Base-by-base conservation (phyloP, 371 early-diverging fungal species). In the Encephalitozoon romaleae region DNA sequence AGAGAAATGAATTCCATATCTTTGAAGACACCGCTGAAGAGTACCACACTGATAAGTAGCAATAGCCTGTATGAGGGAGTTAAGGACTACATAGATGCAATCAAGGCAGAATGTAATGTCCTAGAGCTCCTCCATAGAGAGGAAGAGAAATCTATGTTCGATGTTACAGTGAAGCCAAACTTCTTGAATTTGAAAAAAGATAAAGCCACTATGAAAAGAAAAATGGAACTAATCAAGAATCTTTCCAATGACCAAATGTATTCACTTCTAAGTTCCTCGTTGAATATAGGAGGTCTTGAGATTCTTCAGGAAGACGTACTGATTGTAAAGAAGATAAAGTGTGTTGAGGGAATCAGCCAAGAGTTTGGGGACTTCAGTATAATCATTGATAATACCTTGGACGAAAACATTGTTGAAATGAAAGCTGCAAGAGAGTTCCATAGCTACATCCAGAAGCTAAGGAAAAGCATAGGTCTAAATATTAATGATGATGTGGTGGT, bases 381-480 rank as follows among this genome's bases (percentile, higher is more conserved):
- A 68, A 87, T 97, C 76, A 81, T 97, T 81, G 95, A 96, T 85
- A 87, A 87, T 52, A 87, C 89, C 76, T 84, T 88, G 47, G 90
- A 93, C 83, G 87, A 89, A 41, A 89, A 88, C 66, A 88, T 96
- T 32, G 88, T 91, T 80, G 89, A 91, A 77, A 95, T 95, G 86
- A 94, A 94, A 73, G 74, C 90, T 67, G 96, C 96, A 23, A 89
- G 99, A 78, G 99, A 99, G 87, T 86, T 97, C 77, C 90, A 95
- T 78, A 96, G 95, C 88, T 91, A 96, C 80, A 91, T 96, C 21
- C 97, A 98, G 87, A 90, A 94, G 79, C 86, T 95, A 77, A 89
- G 99, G 82, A 98, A 97, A 88, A 92, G 93, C 89, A 87, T 86
- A 41, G 80, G 78, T 0, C 68, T 85, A 4, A 55, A 54, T 11